Evolutionary conservation across 305 asterid genomes (phyloP).

Genomic region (Plantago coronopus): DNA sequence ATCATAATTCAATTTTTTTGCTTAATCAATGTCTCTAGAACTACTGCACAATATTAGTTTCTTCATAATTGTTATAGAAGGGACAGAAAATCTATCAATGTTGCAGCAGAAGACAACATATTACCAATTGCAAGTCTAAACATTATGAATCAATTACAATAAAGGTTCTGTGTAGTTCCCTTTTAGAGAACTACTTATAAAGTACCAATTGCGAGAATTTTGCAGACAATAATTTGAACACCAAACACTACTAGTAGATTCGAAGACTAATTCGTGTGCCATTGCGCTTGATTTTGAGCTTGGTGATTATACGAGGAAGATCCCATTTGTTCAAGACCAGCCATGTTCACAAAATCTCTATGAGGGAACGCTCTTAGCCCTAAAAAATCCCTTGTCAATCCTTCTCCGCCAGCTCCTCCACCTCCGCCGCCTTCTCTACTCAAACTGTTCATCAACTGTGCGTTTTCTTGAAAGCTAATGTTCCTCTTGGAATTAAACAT

Average conservation of each 20-base stretch:
- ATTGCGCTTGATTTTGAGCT: conserved; percentile 35
- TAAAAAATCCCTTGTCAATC: conserved; percentile 63
- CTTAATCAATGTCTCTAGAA: too few relatives aligned
- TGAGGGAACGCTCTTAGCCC: conserved; percentile 52
- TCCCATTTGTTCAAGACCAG: conserved; percentile 46
- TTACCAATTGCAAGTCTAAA: neutral
- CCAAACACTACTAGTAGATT: neutral
- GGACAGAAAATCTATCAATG: neutral
- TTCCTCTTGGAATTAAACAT: conserved; percentile 28
- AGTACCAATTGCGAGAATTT: neutral
- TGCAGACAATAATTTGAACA: neutral
- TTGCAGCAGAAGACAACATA: neutral
- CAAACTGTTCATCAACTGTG: neutral
- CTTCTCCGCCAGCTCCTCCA: conserved; percentile 33
- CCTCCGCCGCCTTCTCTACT: conserved; percentile 14
- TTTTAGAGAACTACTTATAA: conserved; percentile 3
- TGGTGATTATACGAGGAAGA: conserved; percentile 34
- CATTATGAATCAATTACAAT: neutral
- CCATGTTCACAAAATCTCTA: conserved; percentile 36
- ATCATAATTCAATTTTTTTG: too few relatives aligned
- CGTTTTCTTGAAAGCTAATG: conserved; percentile 22
- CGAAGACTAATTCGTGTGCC: conserved; percentile 28
- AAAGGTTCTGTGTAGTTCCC: neutral
- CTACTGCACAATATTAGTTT: too few relatives aligned
- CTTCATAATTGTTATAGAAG: neutral